Evolutionary conservation across 768 basidiomycete species (phyloP).

Genomic region (Pleurotus platypus): DNA sequence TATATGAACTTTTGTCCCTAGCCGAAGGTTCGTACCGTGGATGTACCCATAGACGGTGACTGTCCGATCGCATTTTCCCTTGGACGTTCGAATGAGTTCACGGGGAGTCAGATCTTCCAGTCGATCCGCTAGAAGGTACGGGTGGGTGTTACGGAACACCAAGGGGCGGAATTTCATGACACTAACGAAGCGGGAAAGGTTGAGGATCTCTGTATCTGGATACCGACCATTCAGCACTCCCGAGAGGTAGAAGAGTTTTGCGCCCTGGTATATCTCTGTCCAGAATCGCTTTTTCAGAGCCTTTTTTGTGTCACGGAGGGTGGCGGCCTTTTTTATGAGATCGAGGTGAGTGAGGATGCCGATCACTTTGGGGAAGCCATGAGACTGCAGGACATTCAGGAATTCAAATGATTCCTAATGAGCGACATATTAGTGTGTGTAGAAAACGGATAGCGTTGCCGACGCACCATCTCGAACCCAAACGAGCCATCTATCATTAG

Average conservation of each 20-base stretch:
- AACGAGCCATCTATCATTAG: slow-evolving; percentile 98
- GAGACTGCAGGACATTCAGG: slow-evolving; percentile 92
- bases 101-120: slow-evolving; percentile 92
- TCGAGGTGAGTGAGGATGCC: slow-evolving; percentile 95
- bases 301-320: slow-evolving; percentile 88
- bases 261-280: slow-evolving; percentile 99
- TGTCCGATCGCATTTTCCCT: slow-evolving; percentile 91
- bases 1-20: slow-evolving; percentile 82
- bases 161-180: slow-evolving; percentile 99
- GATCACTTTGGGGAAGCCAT: slow-evolving; percentile 98
- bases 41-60: slow-evolving; percentile 95
- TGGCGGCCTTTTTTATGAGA: slow-evolving; percentile 88
- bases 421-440: background rate
- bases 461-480: slow-evolving; percentile 94
- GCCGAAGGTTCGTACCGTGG: slow-evolving; percentile 79
- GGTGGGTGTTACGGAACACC: slow-evolving; percentile 91
- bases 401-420: slow-evolving; percentile 97
- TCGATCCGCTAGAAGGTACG: slow-evolving; percentile 92
- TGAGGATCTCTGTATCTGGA: slow-evolving; percentile 94
- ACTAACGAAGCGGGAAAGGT: slow-evolving; percentile 92
- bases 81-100: slow-evolving; percentile 69
- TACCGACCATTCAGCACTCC: slow-evolving; percentile 97
- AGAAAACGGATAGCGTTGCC: background rate
- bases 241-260: slow-evolving; percentile 96
- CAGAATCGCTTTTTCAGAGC: slow-evolving; percentile 96